phyloP scores from a whole-genome alignment of 164 flowering plant genomes.

The Vitis labrusca region DNA sequence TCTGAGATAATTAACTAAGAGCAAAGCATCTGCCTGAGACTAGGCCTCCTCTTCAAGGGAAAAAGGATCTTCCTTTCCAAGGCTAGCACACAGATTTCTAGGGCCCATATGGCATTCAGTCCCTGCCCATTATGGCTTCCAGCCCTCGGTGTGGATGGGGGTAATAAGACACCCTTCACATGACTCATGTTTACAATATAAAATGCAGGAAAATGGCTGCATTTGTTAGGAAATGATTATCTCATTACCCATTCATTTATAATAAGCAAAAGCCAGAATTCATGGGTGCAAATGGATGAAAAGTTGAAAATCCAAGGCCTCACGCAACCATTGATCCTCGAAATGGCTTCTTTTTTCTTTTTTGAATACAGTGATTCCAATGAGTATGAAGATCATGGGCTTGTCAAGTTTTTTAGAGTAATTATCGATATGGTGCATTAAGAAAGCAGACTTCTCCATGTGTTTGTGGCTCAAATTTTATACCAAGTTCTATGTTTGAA shows the following conservation, averaged over 20 bases:
- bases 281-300: constrained; percentile 24
- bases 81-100: constrained; percentile 8
- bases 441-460: background rate
- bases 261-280: constrained; percentile 26
- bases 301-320: constrained; percentile 14
- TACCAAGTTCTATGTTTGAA: background rate
- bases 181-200: constrained; percentile 12
- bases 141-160: constrained; percentile 9
- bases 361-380: constrained; percentile 15
- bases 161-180: constrained; percentile 15
- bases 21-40: background rate
- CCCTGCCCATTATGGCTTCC: constrained; percentile 17
- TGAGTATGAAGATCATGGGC: constrained; percentile 11
- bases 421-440: background rate
- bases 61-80: too few species aligned
- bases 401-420: too few species aligned
- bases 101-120: constrained; percentile 12
- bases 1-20: too few species aligned
- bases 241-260: constrained; percentile 16
- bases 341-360: constrained; percentile 2
- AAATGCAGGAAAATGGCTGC: constrained; percentile 15
- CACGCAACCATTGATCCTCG: constrained; percentile 2
- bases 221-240: constrained; percentile 16
- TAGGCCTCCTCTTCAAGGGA: too few species aligned
- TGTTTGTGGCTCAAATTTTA: background rate